Evolutionary conservation across 495 filamentous ascomycete species (phyloP), one percentile per base, ranked within the genome.

Genomic region (Hapsidospora chrysogenum): DNA sequence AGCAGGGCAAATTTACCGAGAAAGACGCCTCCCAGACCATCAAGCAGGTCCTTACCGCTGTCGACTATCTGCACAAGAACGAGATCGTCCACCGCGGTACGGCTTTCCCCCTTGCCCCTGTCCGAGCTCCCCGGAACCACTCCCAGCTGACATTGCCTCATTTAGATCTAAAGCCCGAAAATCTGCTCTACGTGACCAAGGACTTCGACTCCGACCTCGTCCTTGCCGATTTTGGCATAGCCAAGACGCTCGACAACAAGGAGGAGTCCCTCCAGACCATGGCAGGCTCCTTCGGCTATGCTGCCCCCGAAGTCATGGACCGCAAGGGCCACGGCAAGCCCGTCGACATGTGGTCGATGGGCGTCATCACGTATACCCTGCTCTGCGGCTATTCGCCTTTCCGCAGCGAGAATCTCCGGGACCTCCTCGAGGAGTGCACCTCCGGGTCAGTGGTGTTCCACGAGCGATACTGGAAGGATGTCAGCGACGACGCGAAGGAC

Each of bases 341-440:
- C n/a, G 89, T 96, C 19, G 89, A 99, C 50, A 92, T 99, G 82
- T 99, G 89, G 89, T 95, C 87, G 7, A 65, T 99, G 47, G 89
- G 89, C 43, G 87, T 99, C 44, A 96, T 99, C 50, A 96, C 92
- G 19, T 99, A 99, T 60, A 96, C 92, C 11, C 70, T 99, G n/a
- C 81, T 99, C 27, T 99, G 89, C 57, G 89, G 89, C 33, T 99
- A 99, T 58, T 94, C 87, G 9, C 89, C 89, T 19, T 99, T 96
- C 74, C 78, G 89, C 37, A 84, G 82, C 42, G 89, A 99, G 56
- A 92, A 80, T 46, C 61, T 99, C 19, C 72, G 78, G 38, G 89
- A 95, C 47, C 66, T 99, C 42, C 93, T 99, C 48, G 85, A 95
- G 39, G 89, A 99, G 57, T 95, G 85, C 58, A 80, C 76, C 41